Evolutionary conservation across 2,329 filamentous ascomycete genomes (phyloP).

Genomic region (Curvularia eragrostidis): DNA sequence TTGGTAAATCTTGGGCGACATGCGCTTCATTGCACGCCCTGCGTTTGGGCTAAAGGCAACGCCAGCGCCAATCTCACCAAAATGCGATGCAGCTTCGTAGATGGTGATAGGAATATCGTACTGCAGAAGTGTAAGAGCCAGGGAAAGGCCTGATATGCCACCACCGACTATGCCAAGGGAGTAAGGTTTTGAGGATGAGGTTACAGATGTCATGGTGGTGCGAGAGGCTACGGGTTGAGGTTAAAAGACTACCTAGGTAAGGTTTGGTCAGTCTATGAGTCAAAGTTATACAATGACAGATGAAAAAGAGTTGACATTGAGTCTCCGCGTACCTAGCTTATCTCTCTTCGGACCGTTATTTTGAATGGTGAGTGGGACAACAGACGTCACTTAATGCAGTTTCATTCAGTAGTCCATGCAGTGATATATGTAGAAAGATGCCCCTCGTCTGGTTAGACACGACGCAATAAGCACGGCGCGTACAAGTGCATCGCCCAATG

Average conservation of each 20-base stretch:
- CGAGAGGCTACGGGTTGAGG: neutral
- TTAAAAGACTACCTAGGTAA: neutral
- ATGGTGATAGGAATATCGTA: conserved; percentile 57
- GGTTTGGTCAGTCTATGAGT: too few species aligned
- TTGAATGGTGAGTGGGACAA: too few species aligned
- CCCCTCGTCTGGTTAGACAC: too few species aligned
- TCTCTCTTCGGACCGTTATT: too few species aligned
- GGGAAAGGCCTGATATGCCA: conserved; percentile 63
- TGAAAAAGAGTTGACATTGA: too few species aligned
- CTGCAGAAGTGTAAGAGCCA: conserved; percentile 61
- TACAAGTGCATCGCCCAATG: too few species aligned
- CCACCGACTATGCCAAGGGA: conserved; percentile 65
- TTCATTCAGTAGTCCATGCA: too few species aligned
- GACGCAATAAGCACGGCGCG: too few species aligned
- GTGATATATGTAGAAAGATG: too few species aligned
- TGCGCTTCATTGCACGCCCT: conserved; percentile 60
- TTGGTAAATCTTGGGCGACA: conserved; percentile 53
- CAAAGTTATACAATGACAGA: too few species aligned
- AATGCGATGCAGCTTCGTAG: conserved; percentile 63
- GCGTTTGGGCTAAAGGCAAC: conserved; percentile 65
- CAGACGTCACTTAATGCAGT: too few species aligned
- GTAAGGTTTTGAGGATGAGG: conserved; percentile 45
- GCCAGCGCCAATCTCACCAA: conserved; percentile 66
- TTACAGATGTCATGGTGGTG: conserved; percentile 27
- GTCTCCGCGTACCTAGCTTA: too few species aligned